A percentile compares a stretch with the other conserved stretches of the same genome.
These are phyloP conservation scores for Puccinia coronata DNA, from an alignment of 1,284 basidiomycete genomes.

Conservation along the genomic window DNA sequence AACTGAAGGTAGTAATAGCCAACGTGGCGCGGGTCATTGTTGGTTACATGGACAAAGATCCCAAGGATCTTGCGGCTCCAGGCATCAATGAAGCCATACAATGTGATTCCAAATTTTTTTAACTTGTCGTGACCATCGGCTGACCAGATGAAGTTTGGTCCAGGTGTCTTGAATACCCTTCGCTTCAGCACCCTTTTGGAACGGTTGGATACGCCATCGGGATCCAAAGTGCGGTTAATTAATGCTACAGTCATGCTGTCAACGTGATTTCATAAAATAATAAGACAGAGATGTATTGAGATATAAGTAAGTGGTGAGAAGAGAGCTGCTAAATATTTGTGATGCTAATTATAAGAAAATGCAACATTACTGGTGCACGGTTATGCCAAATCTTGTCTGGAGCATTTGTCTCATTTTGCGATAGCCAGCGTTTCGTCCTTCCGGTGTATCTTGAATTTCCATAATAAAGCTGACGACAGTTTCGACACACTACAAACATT, in stretches of 20 bases:
- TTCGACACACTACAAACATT: too few species aligned
- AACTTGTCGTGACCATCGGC: too few species aligned
- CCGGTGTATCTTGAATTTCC: not conserved
- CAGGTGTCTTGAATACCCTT: not conserved
- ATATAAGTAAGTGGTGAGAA: too few species aligned
- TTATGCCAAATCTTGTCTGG: not conserved
- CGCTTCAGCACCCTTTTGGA: not conserved
- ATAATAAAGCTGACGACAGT: too few species aligned
- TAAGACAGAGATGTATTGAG: not conserved
- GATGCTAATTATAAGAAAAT: not conserved
- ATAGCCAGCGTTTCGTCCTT: not conserved
- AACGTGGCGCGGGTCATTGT: slow-evolving; percentile 25
- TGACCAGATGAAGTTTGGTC: slow-evolving; percentile 4
- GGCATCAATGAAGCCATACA: too few species aligned
- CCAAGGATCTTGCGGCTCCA: too few species aligned
- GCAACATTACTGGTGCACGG: not conserved
- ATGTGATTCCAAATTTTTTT: too few species aligned
- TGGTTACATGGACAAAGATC: slow-evolving; percentile 20
- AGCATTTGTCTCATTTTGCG: not conserved
- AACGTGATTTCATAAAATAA: not conserved
- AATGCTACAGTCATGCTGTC: not conserved
- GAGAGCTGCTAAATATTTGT: too few species aligned
- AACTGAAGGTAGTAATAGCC: slow-evolving; percentile 27
- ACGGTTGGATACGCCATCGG: not conserved
- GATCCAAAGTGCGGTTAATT: slow-evolving; percentile 6